Evolutionary conservation across 345 rosid genomes (phyloP), one percentile per base, ranked within the genome.

Genomic region (Crucihimalaya himalaica): DNA sequence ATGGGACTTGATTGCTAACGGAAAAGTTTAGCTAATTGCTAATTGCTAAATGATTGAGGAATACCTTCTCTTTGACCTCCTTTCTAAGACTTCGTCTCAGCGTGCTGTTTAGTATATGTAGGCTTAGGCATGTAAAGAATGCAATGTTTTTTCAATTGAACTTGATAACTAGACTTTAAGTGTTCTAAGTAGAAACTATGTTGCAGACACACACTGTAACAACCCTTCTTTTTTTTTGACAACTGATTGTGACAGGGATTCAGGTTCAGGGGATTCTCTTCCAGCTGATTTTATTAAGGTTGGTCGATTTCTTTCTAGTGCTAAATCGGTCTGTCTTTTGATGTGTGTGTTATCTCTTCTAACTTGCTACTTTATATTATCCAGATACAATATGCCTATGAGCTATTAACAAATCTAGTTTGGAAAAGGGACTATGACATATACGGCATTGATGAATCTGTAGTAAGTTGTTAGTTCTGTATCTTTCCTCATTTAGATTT

Each of bases 401-500:
- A 94, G 83, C 74, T 94, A 67, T 78, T 94, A 78, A 84, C 74
- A 5, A 84, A 91, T 85, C 82, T 81, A 45, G 56, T 81, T 42
- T 88, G 93, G 96, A 94, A 88, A 86, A 84, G 95, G 73, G 87
- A 91, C 71, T 94, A 88, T 80, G 97, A 89, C 64, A 19, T 84
- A 6, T 94, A 87, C 72, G 86, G 86, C 64, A 79, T 94, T 73
- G 96, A 94, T 70, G 95, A 94, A 80, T 84, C 89, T 48, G 75
- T 35, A 51, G 98, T 91, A 81, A 85, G 97, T 85, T 66, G 28
- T 72, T 69, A 10, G 20, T 60, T 50, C 52, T 68, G 58, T 35
- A 10, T 47, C 19, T 73, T 42, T 19, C 35, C 71, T 40, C 32
- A 4, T 28, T 74, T 4, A 61, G 64, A 34, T 45, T 23, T 68